Conservation (phyloP, 495 filamentous ascomycete species). For the Staphylotrichum longicolle region DNA sequence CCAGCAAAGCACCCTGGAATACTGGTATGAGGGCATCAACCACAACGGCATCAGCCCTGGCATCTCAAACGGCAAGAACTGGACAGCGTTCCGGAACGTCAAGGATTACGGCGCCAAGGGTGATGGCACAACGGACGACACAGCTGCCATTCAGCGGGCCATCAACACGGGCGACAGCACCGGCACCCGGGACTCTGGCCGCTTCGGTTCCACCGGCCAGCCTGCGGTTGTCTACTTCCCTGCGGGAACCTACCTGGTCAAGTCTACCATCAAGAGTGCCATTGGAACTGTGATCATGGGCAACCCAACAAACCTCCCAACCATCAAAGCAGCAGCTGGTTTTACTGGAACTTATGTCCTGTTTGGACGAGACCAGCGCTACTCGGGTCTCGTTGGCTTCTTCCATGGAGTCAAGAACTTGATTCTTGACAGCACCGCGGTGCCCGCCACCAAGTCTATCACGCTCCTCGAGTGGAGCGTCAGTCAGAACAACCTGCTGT, state of each 20-base stretch:
- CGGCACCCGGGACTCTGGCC: neutral
- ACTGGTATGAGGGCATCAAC: neutral
- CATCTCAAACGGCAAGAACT: neutral
- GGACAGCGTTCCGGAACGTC: neutral
- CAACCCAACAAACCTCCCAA: conserved; percentile 2
- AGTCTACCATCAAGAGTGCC: conserved; percentile 1
- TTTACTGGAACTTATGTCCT: neutral
- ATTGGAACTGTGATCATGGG: conserved; percentile 1
- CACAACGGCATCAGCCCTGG: conserved; percentile 1
- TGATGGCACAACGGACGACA: conserved; percentile 3
- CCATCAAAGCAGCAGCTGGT: neutral
- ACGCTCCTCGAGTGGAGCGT: neutral
- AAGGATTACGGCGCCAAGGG: conserved; percentile 2
- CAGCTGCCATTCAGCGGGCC: conserved; percentile 1
- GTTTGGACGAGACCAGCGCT: neutral
- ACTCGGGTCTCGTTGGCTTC: neutral
- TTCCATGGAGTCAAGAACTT: conserved; percentile 4
- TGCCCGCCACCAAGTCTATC: neutral
- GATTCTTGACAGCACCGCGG: neutral
- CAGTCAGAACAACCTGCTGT: neutral
- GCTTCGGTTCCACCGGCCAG: neutral
- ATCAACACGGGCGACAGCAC: conserved; percentile 1
- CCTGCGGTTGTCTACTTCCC: conserved; percentile 2
- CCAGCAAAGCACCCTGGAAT: neutral
- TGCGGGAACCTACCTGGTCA: neutral